Percentiles rank a stretch among this genome's conserved stretches.
These are phyloP conservation scores for Hymenoscyphus infarciens DNA, from an alignment of 2,329 filamentous ascomycete genomes.

Conservation along the genomic window DNA sequence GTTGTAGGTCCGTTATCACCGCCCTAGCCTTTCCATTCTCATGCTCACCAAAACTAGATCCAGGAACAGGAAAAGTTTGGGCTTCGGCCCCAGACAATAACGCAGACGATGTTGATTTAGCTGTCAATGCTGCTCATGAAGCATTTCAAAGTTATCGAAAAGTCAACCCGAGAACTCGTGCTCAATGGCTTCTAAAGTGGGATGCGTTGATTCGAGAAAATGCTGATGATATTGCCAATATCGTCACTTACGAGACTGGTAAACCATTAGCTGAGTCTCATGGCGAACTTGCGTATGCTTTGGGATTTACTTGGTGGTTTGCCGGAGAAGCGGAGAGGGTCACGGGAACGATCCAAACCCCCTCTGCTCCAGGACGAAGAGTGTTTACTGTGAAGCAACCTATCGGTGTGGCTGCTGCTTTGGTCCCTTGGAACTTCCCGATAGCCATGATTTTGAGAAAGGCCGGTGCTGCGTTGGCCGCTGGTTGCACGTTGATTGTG, in stretches of 20 bases:
- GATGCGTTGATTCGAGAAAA: constrained; percentile 60
- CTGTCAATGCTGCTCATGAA: constrained; percentile 56
- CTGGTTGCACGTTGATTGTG: constrained; percentile 70
- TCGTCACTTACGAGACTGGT: constrained; percentile 58
- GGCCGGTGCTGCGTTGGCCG: constrained; percentile 63
- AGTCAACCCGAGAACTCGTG: constrained; percentile 56
- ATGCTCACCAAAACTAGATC: constrained; percentile 38
- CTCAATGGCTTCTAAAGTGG: constrained; percentile 62
- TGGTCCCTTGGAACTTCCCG: constrained; percentile 73
- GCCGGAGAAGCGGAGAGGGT: constrained; percentile 59
- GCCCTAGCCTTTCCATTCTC: background rate
- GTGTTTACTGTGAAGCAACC: constrained; percentile 73
- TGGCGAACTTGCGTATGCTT: constrained; percentile 51
- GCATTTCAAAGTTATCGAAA: constrained; percentile 60
- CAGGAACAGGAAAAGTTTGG: constrained; percentile 41
- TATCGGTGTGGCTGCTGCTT: constrained; percentile 62
- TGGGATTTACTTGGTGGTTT: constrained; percentile 53
- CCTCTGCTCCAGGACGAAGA: constrained; percentile 59
- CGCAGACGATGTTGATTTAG: constrained; percentile 56
- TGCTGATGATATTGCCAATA: constrained; percentile 58
- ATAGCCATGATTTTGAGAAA: constrained; percentile 66
- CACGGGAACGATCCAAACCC: constrained; percentile 57
- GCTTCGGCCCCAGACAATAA: constrained; percentile 42
- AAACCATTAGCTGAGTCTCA: constrained; percentile 50
- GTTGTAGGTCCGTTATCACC: constrained; percentile 43